Evolutionary conservation across 805 yeast species (phyloP).

Genomic region (Metschnikowia continentalis): DNA sequence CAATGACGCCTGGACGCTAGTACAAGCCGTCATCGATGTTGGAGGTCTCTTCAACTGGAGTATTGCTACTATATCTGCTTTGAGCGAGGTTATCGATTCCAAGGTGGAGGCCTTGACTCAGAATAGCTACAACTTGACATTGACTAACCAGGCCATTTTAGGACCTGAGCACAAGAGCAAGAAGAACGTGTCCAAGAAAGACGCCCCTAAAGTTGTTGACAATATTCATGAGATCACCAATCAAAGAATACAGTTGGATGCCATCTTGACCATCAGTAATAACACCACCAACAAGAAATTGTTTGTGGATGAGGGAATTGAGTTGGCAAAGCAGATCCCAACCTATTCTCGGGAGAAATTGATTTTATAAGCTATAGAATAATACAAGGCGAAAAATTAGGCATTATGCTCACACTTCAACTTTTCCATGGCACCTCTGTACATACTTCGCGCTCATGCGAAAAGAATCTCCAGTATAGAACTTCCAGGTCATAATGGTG

Average conservation of each 20-base stretch:
- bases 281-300: slow-evolving; percentile 24
- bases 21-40: slow-evolving; percentile 64
- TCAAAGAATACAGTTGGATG: slow-evolving; percentile 30
- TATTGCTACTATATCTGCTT: slow-evolving; percentile 42
- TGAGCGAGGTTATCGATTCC: slow-evolving; percentile 41
- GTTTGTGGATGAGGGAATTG: slow-evolving; percentile 26
- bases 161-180: slow-evolving; percentile 22
- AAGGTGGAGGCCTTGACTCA: slow-evolving; percentile 45
- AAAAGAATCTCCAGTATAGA: neutral
- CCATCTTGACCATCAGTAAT: slow-evolving; percentile 31
- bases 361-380: slow-evolving; percentile 22
- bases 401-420: neutral
- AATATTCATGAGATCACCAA: slow-evolving; percentile 25
- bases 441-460: neutral
- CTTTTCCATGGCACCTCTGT: neutral
- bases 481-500: slow-evolving; percentile 6
- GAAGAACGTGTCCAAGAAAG: slow-evolving; percentile 23
- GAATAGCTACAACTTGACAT: slow-evolving; percentile 42
- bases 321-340: slow-evolving; percentile 44
- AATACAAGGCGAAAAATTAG: neutral
- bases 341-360: slow-evolving; percentile 51
- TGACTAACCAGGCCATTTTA: slow-evolving; percentile 43
- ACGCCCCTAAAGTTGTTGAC: slow-evolving; percentile 17
- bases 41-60: slow-evolving; percentile 70
- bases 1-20: slow-evolving; percentile 54